Percentiles rank a stretch among this genome's conserved stretches.
These are phyloP conservation scores for Saitozyma podzolica DNA, from an alignment of 768 basidiomycete genomes.

Conservation along the genomic window DNA sequence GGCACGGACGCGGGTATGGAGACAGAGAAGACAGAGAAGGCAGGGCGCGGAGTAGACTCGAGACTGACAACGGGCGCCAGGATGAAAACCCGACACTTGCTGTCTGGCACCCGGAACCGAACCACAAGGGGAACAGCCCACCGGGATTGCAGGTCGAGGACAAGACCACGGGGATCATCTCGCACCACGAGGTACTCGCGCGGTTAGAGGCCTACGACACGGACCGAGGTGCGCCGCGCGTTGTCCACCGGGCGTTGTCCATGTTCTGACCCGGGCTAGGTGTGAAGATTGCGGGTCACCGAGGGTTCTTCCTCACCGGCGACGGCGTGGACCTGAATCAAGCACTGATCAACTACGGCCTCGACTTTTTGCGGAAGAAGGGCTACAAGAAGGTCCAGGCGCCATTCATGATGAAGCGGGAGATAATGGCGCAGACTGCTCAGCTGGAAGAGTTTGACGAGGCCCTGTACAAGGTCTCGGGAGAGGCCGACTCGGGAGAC, in stretches of 20 bases:
- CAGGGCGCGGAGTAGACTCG: not conserved
- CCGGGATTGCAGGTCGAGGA: slow-evolving; percentile 57
- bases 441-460: slow-evolving; percentile 98
- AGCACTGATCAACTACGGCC: slow-evolving; percentile 88
- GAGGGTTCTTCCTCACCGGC: slow-evolving; percentile 93
- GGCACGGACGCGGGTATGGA: not conserved
- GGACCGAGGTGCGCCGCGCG: slow-evolving; percentile 66
- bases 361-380: slow-evolving; percentile 80
- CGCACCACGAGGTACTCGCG: slow-evolving; percentile 96
- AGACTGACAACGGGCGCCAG: slow-evolving; percentile 56
- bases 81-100: slow-evolving; percentile 83
- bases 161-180: slow-evolving; percentile 70
- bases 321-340: slow-evolving; percentile 98
- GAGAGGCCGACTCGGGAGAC: slow-evolving; percentile 67
- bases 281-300: slow-evolving; percentile 83
- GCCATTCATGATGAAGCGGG: slow-evolving; percentile 98
- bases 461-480: slow-evolving; percentile 89
- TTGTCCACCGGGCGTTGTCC: slow-evolving; percentile 32
- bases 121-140: slow-evolving; percentile 59
- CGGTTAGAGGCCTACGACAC: slow-evolving; percentile 94
- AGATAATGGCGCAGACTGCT: slow-evolving; percentile 95
- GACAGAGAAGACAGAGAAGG: not conserved
- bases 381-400: slow-evolving; percentile 93
- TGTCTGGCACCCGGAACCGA: slow-evolving; percentile 80
- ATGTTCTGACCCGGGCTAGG: slow-evolving; percentile 14